Conservation (phyloP, 1,139 yeast species). For the Nakaseomyces bracarensis region DNA sequence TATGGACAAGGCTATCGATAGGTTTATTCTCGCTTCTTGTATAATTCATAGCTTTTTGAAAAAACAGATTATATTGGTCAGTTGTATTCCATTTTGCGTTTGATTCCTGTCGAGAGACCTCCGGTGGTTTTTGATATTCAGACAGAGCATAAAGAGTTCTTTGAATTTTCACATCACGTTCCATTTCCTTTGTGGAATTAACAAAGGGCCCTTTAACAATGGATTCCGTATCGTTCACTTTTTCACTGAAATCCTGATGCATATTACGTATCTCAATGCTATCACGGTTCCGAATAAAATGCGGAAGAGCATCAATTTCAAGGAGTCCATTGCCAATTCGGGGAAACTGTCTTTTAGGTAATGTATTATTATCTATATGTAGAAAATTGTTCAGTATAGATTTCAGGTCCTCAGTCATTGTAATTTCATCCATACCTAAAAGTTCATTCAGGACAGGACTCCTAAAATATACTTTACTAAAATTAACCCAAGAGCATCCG, state of each 20-base stretch:
- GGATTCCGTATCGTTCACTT: slow-evolving; percentile 12
- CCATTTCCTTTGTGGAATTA: slow-evolving; percentile 51
- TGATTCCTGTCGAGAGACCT: slow-evolving; percentile 10
- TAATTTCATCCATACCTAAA: slow-evolving; percentile 21
- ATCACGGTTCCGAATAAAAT: slow-evolving; percentile 48
- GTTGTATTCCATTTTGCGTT: slow-evolving; percentile 37
- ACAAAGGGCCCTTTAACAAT: slow-evolving; percentile 31
- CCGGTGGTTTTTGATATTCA: slow-evolving; percentile 25
- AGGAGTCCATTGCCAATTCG: slow-evolving; percentile 55
- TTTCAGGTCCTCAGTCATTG: slow-evolving; percentile 26
- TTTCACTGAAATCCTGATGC: slow-evolving; percentile 45
- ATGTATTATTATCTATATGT: slow-evolving; percentile 9
- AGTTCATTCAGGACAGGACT: slow-evolving; percentile 32
- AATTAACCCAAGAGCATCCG: slow-evolving; percentile 74
- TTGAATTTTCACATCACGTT: slow-evolving; percentile 54
- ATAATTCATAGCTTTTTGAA: slow-evolving; percentile 26
- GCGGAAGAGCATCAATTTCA: slow-evolving; percentile 62
- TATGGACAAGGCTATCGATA: neutral
- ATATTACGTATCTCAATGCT: slow-evolving; percentile 39
- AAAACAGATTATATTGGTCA: slow-evolving; percentile 32
- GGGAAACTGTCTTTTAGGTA: slow-evolving; percentile 31
- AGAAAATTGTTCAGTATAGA: slow-evolving; percentile 22
- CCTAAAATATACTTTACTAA: slow-evolving; percentile 30
- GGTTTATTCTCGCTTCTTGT: neutral
- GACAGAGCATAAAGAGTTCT: slow-evolving; percentile 38